phyloP scores from a whole-genome alignment of 495 filamentous ascomycete species.

The Penicillium lagena region DNA sequence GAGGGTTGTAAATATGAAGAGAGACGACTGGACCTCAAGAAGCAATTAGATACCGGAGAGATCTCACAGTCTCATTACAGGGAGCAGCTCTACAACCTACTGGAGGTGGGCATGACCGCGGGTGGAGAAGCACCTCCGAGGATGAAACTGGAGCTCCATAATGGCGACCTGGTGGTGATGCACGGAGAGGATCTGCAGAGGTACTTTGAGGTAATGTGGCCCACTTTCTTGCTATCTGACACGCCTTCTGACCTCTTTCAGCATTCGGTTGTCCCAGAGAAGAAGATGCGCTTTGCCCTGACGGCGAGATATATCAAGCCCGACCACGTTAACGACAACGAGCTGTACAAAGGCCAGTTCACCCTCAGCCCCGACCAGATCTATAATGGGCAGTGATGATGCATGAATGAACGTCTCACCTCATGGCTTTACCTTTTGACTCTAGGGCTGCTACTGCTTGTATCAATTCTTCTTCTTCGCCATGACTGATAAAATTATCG shows the following conservation, averaged over 20 bases:
- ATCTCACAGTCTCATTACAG: slow-evolving; percentile 3
- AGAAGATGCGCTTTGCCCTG: slow-evolving; percentile 60
- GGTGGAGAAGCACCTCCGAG: slow-evolving; percentile 8
- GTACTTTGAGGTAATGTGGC: slow-evolving; percentile 55
- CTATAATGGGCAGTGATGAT: slow-evolving; percentile 27
- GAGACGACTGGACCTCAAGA: slow-evolving; percentile 31
- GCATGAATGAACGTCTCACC: too few species aligned
- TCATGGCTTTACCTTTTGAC: too few species aligned
- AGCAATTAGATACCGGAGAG: slow-evolving; percentile 12
- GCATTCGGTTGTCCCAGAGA: slow-evolving; percentile 55
- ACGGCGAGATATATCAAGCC: slow-evolving; percentile 32
- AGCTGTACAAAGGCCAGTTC: slow-evolving; percentile 23
- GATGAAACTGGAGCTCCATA: slow-evolving; percentile 46
- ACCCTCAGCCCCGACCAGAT: slow-evolving; percentile 17
- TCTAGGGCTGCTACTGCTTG: too few species aligned
- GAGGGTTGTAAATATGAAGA: slow-evolving; percentile 31
- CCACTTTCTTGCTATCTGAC: not conserved
- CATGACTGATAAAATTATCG: too few species aligned
- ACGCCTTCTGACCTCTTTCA: slow-evolving; percentile 16
- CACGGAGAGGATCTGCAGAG: slow-evolving; percentile 65
- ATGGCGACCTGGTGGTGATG: slow-evolving; percentile 84
- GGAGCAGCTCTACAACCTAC: slow-evolving; percentile 13
- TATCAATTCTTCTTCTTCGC: too few species aligned
- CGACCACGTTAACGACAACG: slow-evolving; percentile 10
- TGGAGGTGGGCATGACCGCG: slow-evolving; percentile 4